phyloP scores from a whole-genome alignment of 129 eudicot species.

The Mikania micrantha region DNA sequence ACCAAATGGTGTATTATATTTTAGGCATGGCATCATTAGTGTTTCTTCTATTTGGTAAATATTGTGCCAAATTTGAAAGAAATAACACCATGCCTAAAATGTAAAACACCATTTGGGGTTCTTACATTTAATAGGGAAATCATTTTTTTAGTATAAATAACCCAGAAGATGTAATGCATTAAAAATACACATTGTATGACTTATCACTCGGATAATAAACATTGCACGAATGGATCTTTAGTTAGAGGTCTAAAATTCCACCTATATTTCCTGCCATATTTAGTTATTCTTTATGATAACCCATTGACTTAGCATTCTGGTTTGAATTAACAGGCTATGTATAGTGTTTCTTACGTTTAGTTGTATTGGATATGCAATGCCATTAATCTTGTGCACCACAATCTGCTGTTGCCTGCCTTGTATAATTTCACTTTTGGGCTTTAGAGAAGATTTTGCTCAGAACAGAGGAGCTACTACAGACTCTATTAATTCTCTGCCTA shows the following conservation, averaged over 20 bases:
- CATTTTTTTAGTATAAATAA: too few relatives aligned
- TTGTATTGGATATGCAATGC: conserved; percentile 98
- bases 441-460: conserved; percentile 79
- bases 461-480: conserved; percentile 93
- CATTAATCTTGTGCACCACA: conserved; percentile 88
- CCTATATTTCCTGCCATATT: background rate
- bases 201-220: background rate
- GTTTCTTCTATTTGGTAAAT: too few relatives aligned
- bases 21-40: too few relatives aligned
- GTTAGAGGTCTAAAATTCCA: background rate
- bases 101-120: too few relatives aligned
- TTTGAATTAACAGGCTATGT: conserved; percentile 62
- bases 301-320: background rate
- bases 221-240: background rate
- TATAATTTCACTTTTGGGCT: conserved; percentile 81
- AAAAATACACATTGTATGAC: background rate
- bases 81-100: too few relatives aligned
- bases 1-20: too few relatives aligned
- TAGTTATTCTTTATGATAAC: background rate
- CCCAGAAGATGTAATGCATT: background rate
- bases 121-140: too few relatives aligned
- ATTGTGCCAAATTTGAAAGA: too few relatives aligned
- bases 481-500: conserved; percentile 78
- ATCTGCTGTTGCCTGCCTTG: conserved; percentile 99
- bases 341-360: conserved; percentile 90